These are phyloP conservation scores for Naganishia vishniacii DNA, from an alignment of 768 basidiomycete genomes.

Conservation along the genomic window DNA sequence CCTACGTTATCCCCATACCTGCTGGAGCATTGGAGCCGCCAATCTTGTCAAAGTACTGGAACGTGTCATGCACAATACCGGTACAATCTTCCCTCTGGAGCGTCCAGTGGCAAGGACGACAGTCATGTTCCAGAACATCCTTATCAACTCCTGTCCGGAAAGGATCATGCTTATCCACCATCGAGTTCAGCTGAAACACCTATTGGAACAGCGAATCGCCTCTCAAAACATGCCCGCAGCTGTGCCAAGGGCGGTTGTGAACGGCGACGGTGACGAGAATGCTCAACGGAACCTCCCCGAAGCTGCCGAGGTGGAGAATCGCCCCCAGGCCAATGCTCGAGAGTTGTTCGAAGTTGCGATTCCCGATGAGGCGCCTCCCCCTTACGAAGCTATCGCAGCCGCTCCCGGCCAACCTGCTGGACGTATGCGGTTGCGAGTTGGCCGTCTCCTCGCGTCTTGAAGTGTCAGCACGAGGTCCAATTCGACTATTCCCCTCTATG, in stretches of 20 bases:
- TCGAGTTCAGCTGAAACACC: not conserved
- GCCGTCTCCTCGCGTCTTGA: not conserved
- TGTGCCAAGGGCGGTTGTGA: not conserved
- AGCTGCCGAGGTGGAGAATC: not conserved
- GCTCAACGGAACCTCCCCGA: not conserved
- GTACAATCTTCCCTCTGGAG: not conserved
- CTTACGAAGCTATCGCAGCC: not conserved
- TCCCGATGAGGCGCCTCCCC: slow-evolving; percentile 2
- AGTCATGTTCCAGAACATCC: not conserved
- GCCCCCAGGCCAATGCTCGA: not conserved
- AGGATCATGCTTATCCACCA: slow-evolving; percentile 1
- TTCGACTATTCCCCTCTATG: not conserved
- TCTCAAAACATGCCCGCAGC: not conserved
- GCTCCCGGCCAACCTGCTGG: not conserved
- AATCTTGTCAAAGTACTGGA: not conserved
- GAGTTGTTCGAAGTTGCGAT: not conserved
- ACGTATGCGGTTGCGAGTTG: not conserved
- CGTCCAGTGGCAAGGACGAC: not conserved
- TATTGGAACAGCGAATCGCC: not conserved
- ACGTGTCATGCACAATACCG: slow-evolving; percentile 3
- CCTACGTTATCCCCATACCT: slow-evolving; percentile 4
- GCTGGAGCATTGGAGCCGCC: not conserved
- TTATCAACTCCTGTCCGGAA: slow-evolving; percentile 5
- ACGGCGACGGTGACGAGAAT: not conserved
- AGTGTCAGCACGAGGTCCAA: not conserved